Conservation (phyloP, 495 filamentous ascomycete species). For the Daldinia decipiens region DNA sequence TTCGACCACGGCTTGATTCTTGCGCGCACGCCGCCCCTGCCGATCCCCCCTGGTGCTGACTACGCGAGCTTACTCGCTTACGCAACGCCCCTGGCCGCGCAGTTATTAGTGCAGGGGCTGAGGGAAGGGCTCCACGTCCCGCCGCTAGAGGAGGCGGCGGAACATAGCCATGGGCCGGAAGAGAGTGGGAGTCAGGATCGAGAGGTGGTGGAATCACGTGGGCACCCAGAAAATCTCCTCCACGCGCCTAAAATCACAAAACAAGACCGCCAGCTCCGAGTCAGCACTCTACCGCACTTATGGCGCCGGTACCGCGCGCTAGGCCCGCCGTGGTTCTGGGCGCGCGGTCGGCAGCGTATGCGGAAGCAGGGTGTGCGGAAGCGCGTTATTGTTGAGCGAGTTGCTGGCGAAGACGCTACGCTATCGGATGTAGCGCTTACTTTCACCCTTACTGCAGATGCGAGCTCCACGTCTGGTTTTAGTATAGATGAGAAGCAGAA, state of each 20-base stretch:
- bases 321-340: slow-evolving; percentile 45
- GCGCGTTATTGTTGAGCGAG: slow-evolving; percentile 45
- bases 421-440: background rate
- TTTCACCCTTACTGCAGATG: accelerated
- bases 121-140: slow-evolving; percentile 70
- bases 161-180: slow-evolving; percentile 21
- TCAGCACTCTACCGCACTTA: background rate
- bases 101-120: slow-evolving; percentile 70
- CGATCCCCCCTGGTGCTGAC: slow-evolving; percentile 21
- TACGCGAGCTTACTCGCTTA: slow-evolving; percentile 45
- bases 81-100: slow-evolving; percentile 64
- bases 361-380: slow-evolving; percentile 27
- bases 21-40: slow-evolving; percentile 61
- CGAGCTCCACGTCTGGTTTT: background rate
- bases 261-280: slow-evolving; percentile 45
- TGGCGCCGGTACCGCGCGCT: slow-evolving; percentile 30
- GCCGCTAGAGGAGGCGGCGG: slow-evolving; percentile 55
- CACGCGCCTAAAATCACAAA: slow-evolving; percentile 56
- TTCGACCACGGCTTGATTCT: slow-evolving; percentile 86
- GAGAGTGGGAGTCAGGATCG: background rate
- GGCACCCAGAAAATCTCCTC: background rate
- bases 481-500: background rate
- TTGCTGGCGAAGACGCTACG: background rate
- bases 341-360: slow-evolving; percentile 12
- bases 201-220: background rate